Evolutionary conservation across 768 basidiomycete genomes (phyloP), one percentile per base, ranked within the genome.

Genomic region (Tylopilus balloui): DNA sequence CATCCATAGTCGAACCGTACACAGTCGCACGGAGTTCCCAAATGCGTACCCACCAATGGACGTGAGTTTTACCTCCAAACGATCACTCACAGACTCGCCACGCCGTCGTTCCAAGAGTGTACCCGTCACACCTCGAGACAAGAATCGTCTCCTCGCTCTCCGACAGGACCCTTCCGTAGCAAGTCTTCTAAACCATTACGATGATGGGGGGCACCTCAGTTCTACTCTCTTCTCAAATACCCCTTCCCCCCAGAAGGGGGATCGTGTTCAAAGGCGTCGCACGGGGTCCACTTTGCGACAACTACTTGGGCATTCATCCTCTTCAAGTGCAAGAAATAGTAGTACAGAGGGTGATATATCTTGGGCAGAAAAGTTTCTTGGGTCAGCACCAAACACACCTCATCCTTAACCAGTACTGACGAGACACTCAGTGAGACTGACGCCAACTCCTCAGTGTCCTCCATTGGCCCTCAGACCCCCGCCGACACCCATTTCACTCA

Each of bases 101-200:
- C 58, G 60, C 42, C 56, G 59, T 43, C 61, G 68, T 46, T 57
- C 61, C 51, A 54, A 68, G 55, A 69, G 63, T 53, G 62, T 52
- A 25, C 77, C 68, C 25, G 65, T 66, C 64, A 74, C 68, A 28
- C 75, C 63, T 49, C 70, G 72, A 32, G 77, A 78, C 53, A 70
- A 65, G 70, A 79, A 70, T 51, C 78, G 84, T 24, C 69, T 85
- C 10, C 66, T 78, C 12, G 69, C 77, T 19, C 73, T 91, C 39
- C 82, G 83, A 37, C 80, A 82, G 23, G 87, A 91, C 52, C 87
- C 88, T 3, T 90, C 88, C 19, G 85, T 91, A 24, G 84, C 76
- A 13, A 89, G 84, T 56, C 69, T 91, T 20, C 68, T 90, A 29
- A 75, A 80, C 47, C 70, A 88, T 53, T 91, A 89, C 56, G 87